A percentile compares a stretch with the other conserved stretches of the same genome.
phyloP scores from a whole-genome alignment of 2,329 filamentous ascomycete genomes.

The Harringtonia lauricola region DNA sequence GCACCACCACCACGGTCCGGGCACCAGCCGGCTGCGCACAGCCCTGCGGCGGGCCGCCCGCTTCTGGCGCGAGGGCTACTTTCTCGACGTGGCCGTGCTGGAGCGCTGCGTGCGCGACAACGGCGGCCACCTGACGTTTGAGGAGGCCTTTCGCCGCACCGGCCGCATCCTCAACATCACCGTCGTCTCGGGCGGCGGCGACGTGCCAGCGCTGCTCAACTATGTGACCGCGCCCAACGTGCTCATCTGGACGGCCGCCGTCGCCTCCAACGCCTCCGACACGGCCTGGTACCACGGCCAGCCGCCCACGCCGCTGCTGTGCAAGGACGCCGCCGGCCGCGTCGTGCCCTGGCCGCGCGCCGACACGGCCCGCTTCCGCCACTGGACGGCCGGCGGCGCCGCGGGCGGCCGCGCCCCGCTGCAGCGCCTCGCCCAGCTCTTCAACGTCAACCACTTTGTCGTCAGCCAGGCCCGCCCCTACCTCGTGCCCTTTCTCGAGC shows the following conservation, averaged over 20 bases:
- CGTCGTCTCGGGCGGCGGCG: slow-evolving; percentile 63
- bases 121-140: slow-evolving; percentile 82
- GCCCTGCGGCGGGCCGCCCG: slow-evolving; percentile 50
- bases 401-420: slow-evolving; percentile 55
- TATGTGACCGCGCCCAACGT: slow-evolving; percentile 91
- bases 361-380: slow-evolving; percentile 50
- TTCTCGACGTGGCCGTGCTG: slow-evolving; percentile 70
- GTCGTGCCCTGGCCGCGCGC: slow-evolving; percentile 64
- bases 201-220: slow-evolving; percentile 77
- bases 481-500: slow-evolving; percentile 72
- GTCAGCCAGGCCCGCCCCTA: slow-evolving; percentile 88
- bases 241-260: slow-evolving; percentile 69
- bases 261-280: slow-evolving; percentile 62
- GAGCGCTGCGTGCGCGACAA: slow-evolving; percentile 78
- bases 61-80: slow-evolving; percentile 67
- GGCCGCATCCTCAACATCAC: slow-evolving; percentile 89
- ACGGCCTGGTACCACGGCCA: slow-evolving; percentile 57
- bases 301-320: slow-evolving; percentile 55
- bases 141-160: slow-evolving; percentile 79
- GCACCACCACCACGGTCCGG: background rate
- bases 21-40: background rate
- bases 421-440: slow-evolving; percentile 65
- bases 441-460: slow-evolving; percentile 93
- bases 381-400: slow-evolving; percentile 54
- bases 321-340: slow-evolving; percentile 53